These are phyloP conservation scores for Penicillium sp. DNA, from an alignment of 2,329 filamentous ascomycete genomes.

Conservation along the genomic window DNA sequence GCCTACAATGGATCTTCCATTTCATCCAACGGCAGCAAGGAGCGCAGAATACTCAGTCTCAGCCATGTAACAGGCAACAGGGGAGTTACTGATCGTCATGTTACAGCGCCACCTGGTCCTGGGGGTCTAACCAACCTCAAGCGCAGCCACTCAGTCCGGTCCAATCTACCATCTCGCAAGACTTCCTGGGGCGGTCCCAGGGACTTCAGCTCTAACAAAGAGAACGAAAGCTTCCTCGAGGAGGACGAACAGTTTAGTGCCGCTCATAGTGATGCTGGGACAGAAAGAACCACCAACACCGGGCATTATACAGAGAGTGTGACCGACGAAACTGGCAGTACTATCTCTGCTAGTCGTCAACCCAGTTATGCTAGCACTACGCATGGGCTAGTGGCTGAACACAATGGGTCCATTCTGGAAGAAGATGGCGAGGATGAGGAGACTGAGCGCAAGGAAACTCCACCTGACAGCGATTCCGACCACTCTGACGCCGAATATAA, in stretches of 20 bases:
- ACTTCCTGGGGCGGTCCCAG: slow-evolving; percentile 61
- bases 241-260: slow-evolving; percentile 49
- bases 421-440: slow-evolving; percentile 23
- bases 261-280: slow-evolving; percentile 49
- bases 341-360: slow-evolving; percentile 35
- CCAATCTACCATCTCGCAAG: slow-evolving; percentile 59
- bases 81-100: slow-evolving; percentile 29
- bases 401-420: slow-evolving; percentile 22
- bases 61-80: slow-evolving; percentile 81
- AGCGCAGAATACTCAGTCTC: slow-evolving; percentile 81
- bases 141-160: slow-evolving; percentile 74
- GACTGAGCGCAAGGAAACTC: slow-evolving; percentile 21
- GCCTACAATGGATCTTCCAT: slow-evolving; percentile 39
- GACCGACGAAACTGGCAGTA: slow-evolving; percentile 28
- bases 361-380: slow-evolving; percentile 39
- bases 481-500: slow-evolving; percentile 15
- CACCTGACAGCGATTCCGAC: slow-evolving; percentile 14
- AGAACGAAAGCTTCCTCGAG: slow-evolving; percentile 61
- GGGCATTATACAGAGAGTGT: slow-evolving; percentile 41
- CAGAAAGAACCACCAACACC: slow-evolving; percentile 43
- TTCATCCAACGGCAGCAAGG: slow-evolving; percentile 47
- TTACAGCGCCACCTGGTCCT: slow-evolving; percentile 25
- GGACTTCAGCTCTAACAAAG: slow-evolving; percentile 49
- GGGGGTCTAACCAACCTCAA: slow-evolving; percentile 58
- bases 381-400: slow-evolving; percentile 29